Conservation (phyloP, 2,329 filamentous ascomycete genomes). For the Allantophomopsis cytisporea region DNA sequence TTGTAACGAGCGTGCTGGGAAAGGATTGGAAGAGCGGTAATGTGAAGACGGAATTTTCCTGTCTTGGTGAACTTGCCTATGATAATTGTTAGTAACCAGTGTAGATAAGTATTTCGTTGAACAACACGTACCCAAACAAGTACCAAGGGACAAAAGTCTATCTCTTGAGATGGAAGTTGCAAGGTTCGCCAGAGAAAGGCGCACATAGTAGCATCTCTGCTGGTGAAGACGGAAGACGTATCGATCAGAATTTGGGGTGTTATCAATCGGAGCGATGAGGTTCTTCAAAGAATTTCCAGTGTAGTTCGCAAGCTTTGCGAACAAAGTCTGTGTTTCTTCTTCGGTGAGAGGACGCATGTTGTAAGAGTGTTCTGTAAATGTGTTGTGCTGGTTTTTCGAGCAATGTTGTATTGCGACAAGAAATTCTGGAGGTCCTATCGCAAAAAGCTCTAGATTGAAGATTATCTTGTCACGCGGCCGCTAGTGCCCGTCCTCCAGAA, state of each 20-base stretch:
- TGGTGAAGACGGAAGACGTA: slow-evolving; percentile 78
- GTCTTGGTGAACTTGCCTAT: slow-evolving; percentile 90
- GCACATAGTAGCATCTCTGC: slow-evolving; percentile 82
- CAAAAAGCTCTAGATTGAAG: too few species aligned
- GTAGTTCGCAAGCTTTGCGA: slow-evolving; percentile 89
- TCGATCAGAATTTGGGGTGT: slow-evolving; percentile 56
- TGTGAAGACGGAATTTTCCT: slow-evolving; percentile 87
- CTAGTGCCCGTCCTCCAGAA: too few species aligned
- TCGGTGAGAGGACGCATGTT: slow-evolving; percentile 73
- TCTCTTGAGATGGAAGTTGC: slow-evolving; percentile 75
- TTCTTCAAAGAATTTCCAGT: slow-evolving; percentile 77
- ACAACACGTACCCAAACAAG: slow-evolving; percentile 49
- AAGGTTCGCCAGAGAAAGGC: slow-evolving; percentile 78
- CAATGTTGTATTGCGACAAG: not conserved
- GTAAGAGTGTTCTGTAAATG: slow-evolving; percentile 1
- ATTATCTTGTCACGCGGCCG: too few species aligned
- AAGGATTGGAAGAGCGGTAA: slow-evolving; percentile 76
- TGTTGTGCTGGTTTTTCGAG: not conserved
- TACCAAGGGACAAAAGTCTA: slow-evolving; percentile 76
- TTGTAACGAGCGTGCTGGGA: slow-evolving; percentile 89
- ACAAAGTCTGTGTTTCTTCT: slow-evolving; percentile 66
- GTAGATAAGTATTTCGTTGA: too few species aligned
- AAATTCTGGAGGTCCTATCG: not conserved
- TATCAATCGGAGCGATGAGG: slow-evolving; percentile 61
- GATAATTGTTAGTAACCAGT: not conserved